Conservation (phyloP, 805 yeast genomes). For the Kluyveromyces siamensis region DNA sequence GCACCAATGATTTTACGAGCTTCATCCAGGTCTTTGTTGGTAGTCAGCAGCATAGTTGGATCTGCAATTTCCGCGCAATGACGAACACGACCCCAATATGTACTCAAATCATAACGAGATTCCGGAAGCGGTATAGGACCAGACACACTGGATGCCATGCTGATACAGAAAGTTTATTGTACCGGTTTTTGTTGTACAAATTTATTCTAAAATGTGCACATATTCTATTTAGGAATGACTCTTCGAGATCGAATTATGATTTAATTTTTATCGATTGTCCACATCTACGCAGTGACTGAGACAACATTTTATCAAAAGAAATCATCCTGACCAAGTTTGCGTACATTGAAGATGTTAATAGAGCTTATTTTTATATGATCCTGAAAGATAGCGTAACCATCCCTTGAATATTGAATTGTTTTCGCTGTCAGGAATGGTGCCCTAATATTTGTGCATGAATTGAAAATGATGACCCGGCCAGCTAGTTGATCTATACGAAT, state of each 20-base stretch:
- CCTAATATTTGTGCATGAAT: not conserved
- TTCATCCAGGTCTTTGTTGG: slow-evolving; percentile 48
- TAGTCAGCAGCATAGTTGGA: slow-evolving; percentile 79
- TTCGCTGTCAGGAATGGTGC: not conserved
- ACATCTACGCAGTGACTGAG: not conserved
- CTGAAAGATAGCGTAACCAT: no score
- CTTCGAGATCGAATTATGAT: not conserved
- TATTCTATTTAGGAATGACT: not conserved
- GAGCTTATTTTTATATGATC: no score
- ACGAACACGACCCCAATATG: slow-evolving; percentile 90
- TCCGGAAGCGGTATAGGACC: slow-evolving; percentile 76
- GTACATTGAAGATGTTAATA: no score
- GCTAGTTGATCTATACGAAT: no score
- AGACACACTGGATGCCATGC: slow-evolving; percentile 82
- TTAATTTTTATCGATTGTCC: not conserved
- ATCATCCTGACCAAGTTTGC: not conserved
- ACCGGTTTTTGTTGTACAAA: no score
- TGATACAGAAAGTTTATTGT: no score
- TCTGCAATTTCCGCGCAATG: slow-evolving; percentile 92
- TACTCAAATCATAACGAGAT: slow-evolving; percentile 67
- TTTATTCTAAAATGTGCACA: no score
- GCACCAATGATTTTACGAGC: slow-evolving; percentile 63
- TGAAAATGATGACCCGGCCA: not conserved
- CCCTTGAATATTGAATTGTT: no score
- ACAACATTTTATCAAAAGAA: not conserved